A percentile compares a stretch with the other conserved stretches of the same genome.
Conservation (phyloP, 164 flowering plant genomes). For the Sextonia rubra region DNA sequence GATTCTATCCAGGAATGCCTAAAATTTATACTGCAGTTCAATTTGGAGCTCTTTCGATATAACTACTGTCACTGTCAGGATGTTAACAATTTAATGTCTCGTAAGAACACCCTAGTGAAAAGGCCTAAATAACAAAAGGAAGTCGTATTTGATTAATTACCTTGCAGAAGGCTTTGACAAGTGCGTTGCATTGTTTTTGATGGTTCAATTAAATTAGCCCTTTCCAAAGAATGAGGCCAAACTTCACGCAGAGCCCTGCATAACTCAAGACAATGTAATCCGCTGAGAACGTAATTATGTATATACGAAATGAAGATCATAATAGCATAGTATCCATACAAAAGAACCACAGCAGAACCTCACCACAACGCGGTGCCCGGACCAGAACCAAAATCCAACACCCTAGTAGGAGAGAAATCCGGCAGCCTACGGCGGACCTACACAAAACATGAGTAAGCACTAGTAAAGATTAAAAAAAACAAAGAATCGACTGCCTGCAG, state of each 20-base stretch:
- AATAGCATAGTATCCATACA: not conserved
- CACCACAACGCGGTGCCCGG: slow-evolving; percentile 94
- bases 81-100: not conserved
- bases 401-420: slow-evolving; percentile 66
- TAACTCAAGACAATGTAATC: too few relatives aligned
- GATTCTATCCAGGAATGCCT: not conserved
- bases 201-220: slow-evolving; percentile 81
- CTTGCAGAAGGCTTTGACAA: slow-evolving; percentile 64
- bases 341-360: slow-evolving; percentile 14
- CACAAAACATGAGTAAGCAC: not conserved
- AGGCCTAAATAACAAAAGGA: not conserved
- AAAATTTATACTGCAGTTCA: not conserved
- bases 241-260: slow-evolving; percentile 85
- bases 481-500: too few relatives aligned
- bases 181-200: slow-evolving; percentile 96
- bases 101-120: not conserved
- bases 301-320: not conserved
- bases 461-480: too few relatives aligned
- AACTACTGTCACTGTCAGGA: not conserved
- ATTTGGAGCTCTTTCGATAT: not conserved
- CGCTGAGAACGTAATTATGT: too few relatives aligned
- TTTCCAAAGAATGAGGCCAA: slow-evolving; percentile 77
- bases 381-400: slow-evolving; percentile 97
- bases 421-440: slow-evolving; percentile 85
- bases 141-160: slow-evolving; percentile 24